Conservation (phyloP, 257 asterid genomes). For the Penstemon eatonii region DNA sequence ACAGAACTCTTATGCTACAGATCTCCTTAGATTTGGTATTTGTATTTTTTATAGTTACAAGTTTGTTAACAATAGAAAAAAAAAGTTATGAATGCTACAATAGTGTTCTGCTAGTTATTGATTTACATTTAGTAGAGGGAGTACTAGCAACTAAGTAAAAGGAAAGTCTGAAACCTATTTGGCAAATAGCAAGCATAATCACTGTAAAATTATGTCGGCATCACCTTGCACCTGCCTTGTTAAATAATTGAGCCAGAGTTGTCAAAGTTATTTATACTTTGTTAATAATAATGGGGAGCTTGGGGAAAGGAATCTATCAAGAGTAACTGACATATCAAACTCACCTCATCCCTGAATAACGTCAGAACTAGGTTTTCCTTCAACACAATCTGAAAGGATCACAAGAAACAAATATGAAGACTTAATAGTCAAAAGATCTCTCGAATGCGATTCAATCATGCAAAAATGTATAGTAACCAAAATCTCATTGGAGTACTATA, state of each 20-base stretch:
- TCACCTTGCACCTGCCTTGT: neutral
- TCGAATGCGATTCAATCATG: slow-evolving; percentile 23
- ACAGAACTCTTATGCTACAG: neutral
- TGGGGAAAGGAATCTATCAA: slow-evolving; percentile 3
- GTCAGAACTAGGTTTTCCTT: slow-evolving; percentile 91
- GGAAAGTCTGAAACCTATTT: slow-evolving; percentile 3
- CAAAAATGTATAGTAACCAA: slow-evolving; percentile 19
- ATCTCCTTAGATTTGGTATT: neutral
- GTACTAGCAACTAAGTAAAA: neutral
- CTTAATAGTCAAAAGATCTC: slow-evolving; percentile 29
- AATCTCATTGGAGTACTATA: slow-evolving; percentile 6
- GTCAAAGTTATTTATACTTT: slow-evolving; percentile 10
- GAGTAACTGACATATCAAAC: slow-evolving; percentile 35
- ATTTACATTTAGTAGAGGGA: no score
- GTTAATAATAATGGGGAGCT: neutral
- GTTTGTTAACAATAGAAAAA: slow-evolving; percentile 6
- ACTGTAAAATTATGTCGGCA: slow-evolving; percentile 12
- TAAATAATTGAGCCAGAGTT: slow-evolving; percentile 8
- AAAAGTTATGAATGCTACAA: slow-evolving; percentile 6
- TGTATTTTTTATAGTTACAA: neutral
- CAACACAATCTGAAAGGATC: slow-evolving; percentile 76
- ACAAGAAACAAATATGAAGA: slow-evolving; percentile 29
- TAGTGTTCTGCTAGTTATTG: neutral
- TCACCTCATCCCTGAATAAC: slow-evolving; percentile 91
- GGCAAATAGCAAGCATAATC: neutral